phyloP scores from a whole-genome alignment of 441 rosid species.

The Arabidopsis lyrata region DNA sequence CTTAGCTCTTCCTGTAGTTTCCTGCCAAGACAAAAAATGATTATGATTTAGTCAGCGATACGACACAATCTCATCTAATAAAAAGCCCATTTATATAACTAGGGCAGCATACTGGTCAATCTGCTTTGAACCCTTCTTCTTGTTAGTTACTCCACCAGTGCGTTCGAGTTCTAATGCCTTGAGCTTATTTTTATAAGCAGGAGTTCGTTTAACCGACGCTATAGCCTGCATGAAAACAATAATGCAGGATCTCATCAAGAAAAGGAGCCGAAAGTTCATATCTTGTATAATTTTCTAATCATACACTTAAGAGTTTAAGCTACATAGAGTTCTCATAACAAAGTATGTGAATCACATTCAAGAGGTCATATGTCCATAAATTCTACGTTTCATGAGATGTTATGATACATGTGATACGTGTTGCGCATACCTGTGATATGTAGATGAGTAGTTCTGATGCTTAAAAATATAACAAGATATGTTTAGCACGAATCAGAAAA shows the following conservation, averaged over 20 bases:
- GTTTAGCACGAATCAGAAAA: not conserved
- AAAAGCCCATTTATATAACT: not conserved
- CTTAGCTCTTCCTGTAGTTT: constrained; percentile 87
- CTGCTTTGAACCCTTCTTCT: constrained; percentile 85
- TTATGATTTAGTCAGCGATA: not conserved
- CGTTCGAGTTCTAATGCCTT: constrained; percentile 89
- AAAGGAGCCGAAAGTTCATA: not conserved
- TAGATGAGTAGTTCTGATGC: constrained; percentile 29
- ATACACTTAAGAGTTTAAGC: not conserved
- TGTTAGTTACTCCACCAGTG: constrained; percentile 70
- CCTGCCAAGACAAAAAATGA: constrained; percentile 49
- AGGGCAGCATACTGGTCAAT: constrained; percentile 65
- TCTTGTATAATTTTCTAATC: not conserved
- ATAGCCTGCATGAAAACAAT: constrained; percentile 65
- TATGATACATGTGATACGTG: not conserved
- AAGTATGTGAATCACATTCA: constrained; percentile 7
- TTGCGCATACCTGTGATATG: not conserved
- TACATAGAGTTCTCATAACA: not conserved
- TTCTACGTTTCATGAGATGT: not conserved
- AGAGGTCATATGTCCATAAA: not conserved
- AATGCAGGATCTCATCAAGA: not conserved
- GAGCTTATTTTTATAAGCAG: constrained; percentile 91
- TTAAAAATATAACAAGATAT: not conserved
- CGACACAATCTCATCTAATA: not conserved
- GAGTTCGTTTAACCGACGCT: constrained; percentile 87